Conservation (phyloP, 306 rosid genomes). For the Glycine soja region DNA sequence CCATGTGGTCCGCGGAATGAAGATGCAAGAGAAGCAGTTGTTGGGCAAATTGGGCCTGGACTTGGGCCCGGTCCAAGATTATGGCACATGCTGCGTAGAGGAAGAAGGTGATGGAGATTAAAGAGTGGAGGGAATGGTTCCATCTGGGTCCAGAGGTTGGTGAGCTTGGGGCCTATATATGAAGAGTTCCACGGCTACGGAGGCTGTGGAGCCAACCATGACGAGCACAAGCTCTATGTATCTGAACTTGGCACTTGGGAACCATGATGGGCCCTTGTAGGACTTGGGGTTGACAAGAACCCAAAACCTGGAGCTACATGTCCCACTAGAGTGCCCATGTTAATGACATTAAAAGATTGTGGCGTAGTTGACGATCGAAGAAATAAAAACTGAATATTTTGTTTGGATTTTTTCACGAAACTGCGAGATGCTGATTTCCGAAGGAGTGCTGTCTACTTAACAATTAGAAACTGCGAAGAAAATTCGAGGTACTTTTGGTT, state of each 20-base stretch:
- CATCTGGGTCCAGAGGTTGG: slow-evolving; percentile 71
- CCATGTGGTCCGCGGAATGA: slow-evolving; percentile 76
- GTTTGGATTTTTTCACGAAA: slow-evolving; percentile 1
- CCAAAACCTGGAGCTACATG: slow-evolving; percentile 82
- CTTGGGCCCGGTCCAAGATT: slow-evolving; percentile 50
- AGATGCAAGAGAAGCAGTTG: slow-evolving; percentile 72
- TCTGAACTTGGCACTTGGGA: slow-evolving; percentile 56
- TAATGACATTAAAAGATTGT: too few relatives aligned
- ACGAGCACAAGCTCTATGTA: slow-evolving; percentile 68
- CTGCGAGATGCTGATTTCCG: background rate
- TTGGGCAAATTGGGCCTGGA: slow-evolving; percentile 52
- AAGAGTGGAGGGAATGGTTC: slow-evolving; percentile 77
- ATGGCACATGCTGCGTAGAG: slow-evolving; percentile 59
- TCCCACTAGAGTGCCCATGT: slow-evolving; percentile 76
- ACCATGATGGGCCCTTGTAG: slow-evolving; percentile 64
- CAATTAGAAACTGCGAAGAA: slow-evolving; percentile 14
- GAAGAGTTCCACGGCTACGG: slow-evolving; percentile 83
- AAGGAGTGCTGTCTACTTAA: background rate
- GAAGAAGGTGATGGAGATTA: slow-evolving; percentile 65
- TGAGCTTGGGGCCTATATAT: slow-evolving; percentile 63
- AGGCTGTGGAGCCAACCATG: slow-evolving; percentile 54
- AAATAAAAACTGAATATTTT: too few relatives aligned
- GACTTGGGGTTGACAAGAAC: slow-evolving; percentile 58
- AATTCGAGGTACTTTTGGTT: slow-evolving; percentile 25
- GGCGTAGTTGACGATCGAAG: too few relatives aligned